Base-by-base conservation (phyloP, 805 yeast species). In the Sporopachydermia quercuum region DNA sequence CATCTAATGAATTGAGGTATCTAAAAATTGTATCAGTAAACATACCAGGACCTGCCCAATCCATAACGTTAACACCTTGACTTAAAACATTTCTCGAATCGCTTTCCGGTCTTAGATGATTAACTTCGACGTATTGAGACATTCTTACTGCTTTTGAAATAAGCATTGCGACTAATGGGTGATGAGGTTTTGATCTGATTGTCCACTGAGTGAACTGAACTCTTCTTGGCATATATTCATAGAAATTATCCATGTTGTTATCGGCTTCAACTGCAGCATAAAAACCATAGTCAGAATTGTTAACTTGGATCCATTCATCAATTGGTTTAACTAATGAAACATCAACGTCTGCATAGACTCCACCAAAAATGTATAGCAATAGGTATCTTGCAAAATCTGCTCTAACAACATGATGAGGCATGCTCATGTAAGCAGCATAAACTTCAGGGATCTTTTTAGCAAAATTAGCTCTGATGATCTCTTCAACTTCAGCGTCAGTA, bases 321-420 rank as follows among this genome's bases (percentile, higher is more conserved):
- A 46, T 40, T 11, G 49, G 49, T 37, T 43, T 43, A 18, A 46
- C 43, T 37, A 46, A 45, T 37, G 40, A 43, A 4, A 45, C 47
- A 34, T 45, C 48, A 15, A 45, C 30, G 15, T 46, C 49, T 19
- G 49, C 44, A 34, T 45, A 46, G 11, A 46, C 47, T 19, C 48
- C 49, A 19, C 49, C 49, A 19, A 41, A 37, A 18, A 46, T 16
- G 34, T 45, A 46, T 19, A 46, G 37, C 13, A 45, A n/a, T 14
- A 46, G 41, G 39, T 46, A 46, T 14, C 49, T 36, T 33, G 46
- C 27, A 11, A 46, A 40, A 14, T 46, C 48, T 16, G 47, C 44
- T 34, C 38, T 43, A n/a, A 45, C 27, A n/a, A 34, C 47, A 6
- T 43, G 39, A 8, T 35, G 27, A 13, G 49, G 41, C 14, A 43